Evolutionary conservation across 1,284 basidiomycete species (phyloP).

Genomic region (Blastosporella zonata): DNA sequence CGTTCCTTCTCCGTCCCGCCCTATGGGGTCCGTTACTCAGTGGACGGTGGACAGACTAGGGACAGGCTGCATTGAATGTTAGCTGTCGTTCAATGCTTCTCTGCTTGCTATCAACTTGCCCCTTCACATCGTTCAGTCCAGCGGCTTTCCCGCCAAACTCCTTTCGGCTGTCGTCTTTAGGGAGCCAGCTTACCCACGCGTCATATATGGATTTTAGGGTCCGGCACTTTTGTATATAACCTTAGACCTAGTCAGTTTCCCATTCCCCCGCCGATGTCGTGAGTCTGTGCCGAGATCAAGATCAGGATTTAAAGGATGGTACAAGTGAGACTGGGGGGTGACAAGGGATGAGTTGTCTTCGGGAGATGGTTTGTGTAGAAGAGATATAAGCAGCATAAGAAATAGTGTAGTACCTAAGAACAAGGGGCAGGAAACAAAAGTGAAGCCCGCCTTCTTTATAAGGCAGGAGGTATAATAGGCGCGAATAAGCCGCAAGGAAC

Average conservation of each 20-base stretch:
- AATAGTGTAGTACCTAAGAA: not conserved
- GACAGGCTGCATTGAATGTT: too few species aligned
- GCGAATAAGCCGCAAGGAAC: slow-evolving; percentile 17
- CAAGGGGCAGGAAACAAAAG: slow-evolving; percentile 10
- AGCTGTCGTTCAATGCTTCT: too few species aligned
- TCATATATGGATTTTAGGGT: not conserved
- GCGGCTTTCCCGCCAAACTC: not conserved
- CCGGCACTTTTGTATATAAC: not conserved
- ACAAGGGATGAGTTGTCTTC: slow-evolving; percentile 4
- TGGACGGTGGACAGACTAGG: too few species aligned
- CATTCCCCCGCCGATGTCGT: not conserved
- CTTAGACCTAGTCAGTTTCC: not conserved
- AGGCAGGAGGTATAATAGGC: slow-evolving; percentile 22
- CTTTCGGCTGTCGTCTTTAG: too few species aligned
- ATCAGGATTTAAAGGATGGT: not conserved
- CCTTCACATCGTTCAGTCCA: not conserved
- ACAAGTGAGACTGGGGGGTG: not conserved
- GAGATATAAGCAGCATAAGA: not conserved
- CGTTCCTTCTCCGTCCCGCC: slow-evolving; percentile 2
- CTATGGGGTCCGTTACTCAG: not conserved
- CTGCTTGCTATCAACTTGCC: not conserved
- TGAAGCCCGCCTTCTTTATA: slow-evolving; percentile 14
- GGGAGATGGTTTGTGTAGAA: slow-evolving; percentile 2
- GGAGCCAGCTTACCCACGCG: too few species aligned
- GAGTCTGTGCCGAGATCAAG: slow-evolving; percentile 6